phyloP scores from a whole-genome alignment of 306 rosid species.

The Trifolium repens region DNA sequence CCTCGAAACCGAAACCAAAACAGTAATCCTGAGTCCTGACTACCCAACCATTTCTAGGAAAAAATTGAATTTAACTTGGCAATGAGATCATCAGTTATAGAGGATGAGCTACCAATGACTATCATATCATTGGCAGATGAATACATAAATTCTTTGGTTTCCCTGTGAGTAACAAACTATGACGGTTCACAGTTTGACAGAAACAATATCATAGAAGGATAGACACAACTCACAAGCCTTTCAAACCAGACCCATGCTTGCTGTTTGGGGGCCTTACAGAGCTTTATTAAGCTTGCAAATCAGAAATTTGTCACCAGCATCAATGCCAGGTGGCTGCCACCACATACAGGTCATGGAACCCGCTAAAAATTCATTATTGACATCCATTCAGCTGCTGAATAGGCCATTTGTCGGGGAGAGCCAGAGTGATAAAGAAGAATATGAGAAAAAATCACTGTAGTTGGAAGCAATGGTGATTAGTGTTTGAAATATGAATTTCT shows the following conservation, averaged over 20 bases:
- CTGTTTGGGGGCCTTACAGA: neutral
- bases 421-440: too few relatives aligned
- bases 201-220: neutral
- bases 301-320: neutral
- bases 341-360: neutral
- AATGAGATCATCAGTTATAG: neutral
- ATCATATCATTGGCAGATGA: neutral
- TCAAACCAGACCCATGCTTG: neutral
- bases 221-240: neutral
- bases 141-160: neutral
- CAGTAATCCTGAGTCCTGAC: neutral
- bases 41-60: neutral
- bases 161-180: neutral
- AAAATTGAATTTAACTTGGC: neutral
- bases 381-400: too few relatives aligned
- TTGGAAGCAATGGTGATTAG: too few relatives aligned
- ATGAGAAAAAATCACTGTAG: too few relatives aligned
- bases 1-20: neutral
- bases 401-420: too few relatives aligned
- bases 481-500: too few relatives aligned
- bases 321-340: neutral
- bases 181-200: neutral
- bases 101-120: neutral
- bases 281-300: too few relatives aligned
- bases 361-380: too few relatives aligned